These are phyloP conservation scores for Leishmania arabica DNA, from an alignment of 208 protist species.

Conservation along the genomic window DNA sequence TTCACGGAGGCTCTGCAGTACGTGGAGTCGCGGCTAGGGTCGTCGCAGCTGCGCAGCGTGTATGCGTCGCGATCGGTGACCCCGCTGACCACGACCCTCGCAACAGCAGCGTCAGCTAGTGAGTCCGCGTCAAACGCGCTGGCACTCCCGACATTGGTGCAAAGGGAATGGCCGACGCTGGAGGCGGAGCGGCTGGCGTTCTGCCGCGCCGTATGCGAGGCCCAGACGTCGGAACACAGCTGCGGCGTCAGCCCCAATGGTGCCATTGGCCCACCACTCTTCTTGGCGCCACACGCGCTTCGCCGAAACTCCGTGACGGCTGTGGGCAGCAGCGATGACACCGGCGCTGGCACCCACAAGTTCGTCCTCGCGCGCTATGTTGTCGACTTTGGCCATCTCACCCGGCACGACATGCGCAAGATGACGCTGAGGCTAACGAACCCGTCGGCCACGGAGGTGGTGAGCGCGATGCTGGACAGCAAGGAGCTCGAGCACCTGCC, in stretches of 20 bases:
- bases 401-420: slow-evolving; percentile 81
- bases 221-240: background rate
- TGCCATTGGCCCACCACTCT: slow-evolving; percentile 2
- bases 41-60: background rate
- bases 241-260: background rate
- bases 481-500: slow-evolving; percentile 61
- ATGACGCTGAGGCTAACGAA: slow-evolving; percentile 86
- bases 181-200: slow-evolving; percentile 86
- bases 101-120: background rate
- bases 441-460: slow-evolving; percentile 53
- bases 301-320: slow-evolving; percentile 59
- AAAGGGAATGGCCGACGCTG: slow-evolving; percentile 30
- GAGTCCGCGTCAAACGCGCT: background rate
- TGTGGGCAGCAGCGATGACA: slow-evolving; percentile 12
- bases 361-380: slow-evolving; percentile 86
- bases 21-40: slow-evolving; percentile 9
- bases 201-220: slow-evolving; percentile 40
- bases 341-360: slow-evolving; percentile 31
- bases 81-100: background rate
- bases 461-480: slow-evolving; percentile 83
- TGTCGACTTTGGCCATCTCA: slow-evolving; percentile 95
- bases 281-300: slow-evolving; percentile 36
- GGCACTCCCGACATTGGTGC: slow-evolving; percentile 14
- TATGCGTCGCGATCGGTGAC: slow-evolving; percentile 15
- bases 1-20: slow-evolving; percentile 23